phyloP scores from a whole-genome alignment of 441 rosid species.

The Adansonia madagascariensis region DNA sequence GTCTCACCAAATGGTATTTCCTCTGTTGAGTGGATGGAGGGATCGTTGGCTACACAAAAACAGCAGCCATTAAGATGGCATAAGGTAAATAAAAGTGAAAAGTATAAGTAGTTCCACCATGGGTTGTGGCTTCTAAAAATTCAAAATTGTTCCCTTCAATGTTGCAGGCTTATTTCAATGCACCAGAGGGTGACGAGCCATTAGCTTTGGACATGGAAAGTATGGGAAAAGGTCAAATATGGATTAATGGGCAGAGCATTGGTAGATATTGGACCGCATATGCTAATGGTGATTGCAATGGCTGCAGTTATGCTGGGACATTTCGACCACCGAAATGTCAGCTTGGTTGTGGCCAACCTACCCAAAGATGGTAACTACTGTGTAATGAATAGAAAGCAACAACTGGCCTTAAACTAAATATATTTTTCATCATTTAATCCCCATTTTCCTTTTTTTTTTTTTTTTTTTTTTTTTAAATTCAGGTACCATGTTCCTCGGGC shows the following conservation, averaged over 20 bases:
- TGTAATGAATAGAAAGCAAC: slow-evolving; percentile 34
- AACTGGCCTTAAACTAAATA: slow-evolving; percentile 44
- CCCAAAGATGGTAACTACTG: slow-evolving; percentile 70
- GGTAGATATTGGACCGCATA: slow-evolving; percentile 95
- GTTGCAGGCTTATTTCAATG: slow-evolving; percentile 72
- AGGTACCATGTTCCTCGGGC: slow-evolving; percentile 95
- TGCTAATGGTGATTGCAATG: slow-evolving; percentile 76
- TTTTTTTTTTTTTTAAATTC: slow-evolving; percentile 9
- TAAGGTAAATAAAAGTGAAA: slow-evolving; percentile 54
- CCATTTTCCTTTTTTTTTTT: background rate
- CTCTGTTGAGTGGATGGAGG: slow-evolving; percentile 77
- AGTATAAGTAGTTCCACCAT: background rate
- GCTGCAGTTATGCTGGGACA: slow-evolving; percentile 76
- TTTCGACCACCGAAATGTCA: slow-evolving; percentile 82
- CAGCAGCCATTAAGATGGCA: slow-evolving; percentile 96
- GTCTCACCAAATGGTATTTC: slow-evolving; percentile 61
- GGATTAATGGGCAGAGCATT: slow-evolving; percentile 92
- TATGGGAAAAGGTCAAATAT: slow-evolving; percentile 98
- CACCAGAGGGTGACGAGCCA: slow-evolving; percentile 90
- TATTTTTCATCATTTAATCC: slow-evolving; percentile 5
- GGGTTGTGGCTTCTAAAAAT: slow-evolving; percentile 24
- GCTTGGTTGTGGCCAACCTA: slow-evolving; percentile 87
- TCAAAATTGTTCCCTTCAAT: slow-evolving; percentile 13
- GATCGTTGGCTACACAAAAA: slow-evolving; percentile 61
- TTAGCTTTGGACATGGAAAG: slow-evolving; percentile 93